Conservation (phyloP, 1,284 basidiomycete genomes). For the Meira miltonrushii region DNA sequence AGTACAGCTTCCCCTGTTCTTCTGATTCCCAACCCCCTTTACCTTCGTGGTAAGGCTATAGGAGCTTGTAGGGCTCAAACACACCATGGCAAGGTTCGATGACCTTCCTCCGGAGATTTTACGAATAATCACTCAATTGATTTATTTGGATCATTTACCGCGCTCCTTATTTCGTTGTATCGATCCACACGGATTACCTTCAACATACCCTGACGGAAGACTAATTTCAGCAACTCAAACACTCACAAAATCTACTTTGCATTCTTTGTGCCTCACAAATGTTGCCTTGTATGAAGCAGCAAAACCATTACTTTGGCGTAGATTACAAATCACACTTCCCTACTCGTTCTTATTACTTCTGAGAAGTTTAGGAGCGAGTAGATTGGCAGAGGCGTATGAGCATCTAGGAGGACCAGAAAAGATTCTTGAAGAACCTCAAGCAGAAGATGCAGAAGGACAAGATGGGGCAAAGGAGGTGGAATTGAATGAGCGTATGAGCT, state of each 20-base stretch:
- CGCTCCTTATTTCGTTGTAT: constrained; percentile 41
- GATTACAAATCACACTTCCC: constrained; percentile 47
- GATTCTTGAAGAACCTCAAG: background rate
- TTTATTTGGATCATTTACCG: constrained; percentile 34
- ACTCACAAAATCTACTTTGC: constrained; percentile 38
- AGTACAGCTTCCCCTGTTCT: too few relatives aligned
- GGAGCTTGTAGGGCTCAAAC: too few relatives aligned
- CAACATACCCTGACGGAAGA: constrained; percentile 40
- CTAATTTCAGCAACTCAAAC: constrained; percentile 37
- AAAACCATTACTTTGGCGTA: constrained; percentile 42
- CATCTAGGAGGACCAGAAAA: constrained; percentile 15
- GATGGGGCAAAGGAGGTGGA: constrained; percentile 11
- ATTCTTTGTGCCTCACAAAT: constrained; percentile 46
- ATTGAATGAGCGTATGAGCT: constrained; percentile 32
- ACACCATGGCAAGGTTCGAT: constrained; percentile 4
- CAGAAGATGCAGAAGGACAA: background rate
- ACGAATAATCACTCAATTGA: constrained; percentile 13
- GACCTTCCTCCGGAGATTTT: constrained; percentile 18
- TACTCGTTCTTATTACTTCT: constrained; percentile 46
- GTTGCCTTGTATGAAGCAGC: constrained; percentile 42
- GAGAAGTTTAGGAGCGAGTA: constrained; percentile 36
- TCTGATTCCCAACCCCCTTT: too few relatives aligned
- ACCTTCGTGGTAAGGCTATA: too few relatives aligned
- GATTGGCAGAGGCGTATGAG: constrained; percentile 41
- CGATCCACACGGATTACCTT: constrained; percentile 45